phyloP scores from a whole-genome alignment of 306 rosid genomes.

The Canavalia gladiata region DNA sequence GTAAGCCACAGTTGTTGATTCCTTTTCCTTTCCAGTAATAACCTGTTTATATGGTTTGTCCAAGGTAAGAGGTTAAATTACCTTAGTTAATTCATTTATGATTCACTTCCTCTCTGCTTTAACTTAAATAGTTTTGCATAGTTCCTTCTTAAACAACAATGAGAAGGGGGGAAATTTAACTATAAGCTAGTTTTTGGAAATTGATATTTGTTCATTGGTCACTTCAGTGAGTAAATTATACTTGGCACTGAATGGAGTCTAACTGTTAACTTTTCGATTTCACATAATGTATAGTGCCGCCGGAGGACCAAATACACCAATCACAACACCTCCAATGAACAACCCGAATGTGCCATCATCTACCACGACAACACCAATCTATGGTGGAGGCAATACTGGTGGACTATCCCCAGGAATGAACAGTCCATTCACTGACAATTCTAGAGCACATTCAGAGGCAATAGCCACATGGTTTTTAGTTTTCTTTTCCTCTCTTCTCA shows the following conservation, averaged over 20 bases:
- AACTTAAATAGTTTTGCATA: background rate
- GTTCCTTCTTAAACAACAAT: background rate
- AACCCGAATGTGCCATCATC: constrained; percentile 61
- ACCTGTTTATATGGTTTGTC: background rate
- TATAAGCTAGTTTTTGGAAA: background rate
- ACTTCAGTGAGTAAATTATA: background rate
- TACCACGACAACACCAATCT: constrained; percentile 53
- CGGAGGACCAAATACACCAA: constrained; percentile 76
- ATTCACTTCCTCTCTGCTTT: background rate
- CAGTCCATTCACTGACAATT: constrained; percentile 59
- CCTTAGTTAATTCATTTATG: too few relatives aligned
- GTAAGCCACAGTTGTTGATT: background rate
- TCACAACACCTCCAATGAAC: constrained; percentile 50
- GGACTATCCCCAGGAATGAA: constrained; percentile 58
- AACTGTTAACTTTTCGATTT: constrained; percentile 39
- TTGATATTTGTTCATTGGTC: constrained; percentile 17
- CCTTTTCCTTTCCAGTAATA: background rate
- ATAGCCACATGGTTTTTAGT: constrained; percentile 35
- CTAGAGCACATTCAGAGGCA: constrained; percentile 51
- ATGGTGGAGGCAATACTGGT: constrained; percentile 50
- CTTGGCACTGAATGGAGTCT: background rate
- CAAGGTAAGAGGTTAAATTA: too few relatives aligned
- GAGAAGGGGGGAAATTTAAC: background rate
- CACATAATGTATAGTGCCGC: constrained; percentile 65
- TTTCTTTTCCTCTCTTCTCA: constrained; percentile 41